Evolutionary conservation across 495 filamentous ascomycete genomes (phyloP).

Genomic region (Oidiodendron maius): DNA sequence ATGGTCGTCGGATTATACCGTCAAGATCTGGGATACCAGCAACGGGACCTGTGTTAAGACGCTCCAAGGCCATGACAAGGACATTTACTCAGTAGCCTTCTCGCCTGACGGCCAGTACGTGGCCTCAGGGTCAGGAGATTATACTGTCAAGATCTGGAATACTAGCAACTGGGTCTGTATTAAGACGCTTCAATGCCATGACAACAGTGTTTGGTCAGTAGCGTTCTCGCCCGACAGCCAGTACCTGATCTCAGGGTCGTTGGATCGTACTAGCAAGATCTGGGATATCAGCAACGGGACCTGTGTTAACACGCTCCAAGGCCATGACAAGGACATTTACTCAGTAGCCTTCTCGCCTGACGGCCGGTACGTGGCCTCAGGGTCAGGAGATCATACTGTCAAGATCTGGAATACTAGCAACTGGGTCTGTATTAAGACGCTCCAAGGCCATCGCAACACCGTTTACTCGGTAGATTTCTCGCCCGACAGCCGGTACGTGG

Average conservation of each 20-base stretch:
- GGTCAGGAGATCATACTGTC: neutral
- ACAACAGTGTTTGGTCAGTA: neutral
- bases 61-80: neutral
- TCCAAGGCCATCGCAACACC: neutral
- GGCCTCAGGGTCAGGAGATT: neutral
- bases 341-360: neutral
- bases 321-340: neutral
- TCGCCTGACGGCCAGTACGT: neutral
- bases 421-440: neutral
- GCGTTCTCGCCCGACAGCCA: neutral
- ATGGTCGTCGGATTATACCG: neutral
- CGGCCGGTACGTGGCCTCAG: neutral
- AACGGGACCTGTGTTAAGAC: neutral
- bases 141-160: neutral
- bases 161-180: neutral
- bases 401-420: neutral
- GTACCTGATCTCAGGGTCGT: neutral
- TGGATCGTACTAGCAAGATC: neutral
- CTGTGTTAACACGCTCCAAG: neutral
- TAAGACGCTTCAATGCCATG: neutral
- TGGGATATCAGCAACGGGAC: neutral
- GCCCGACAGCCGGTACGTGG: conserved; percentile 84
- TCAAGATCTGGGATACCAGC: neutral
- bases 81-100: neutral
- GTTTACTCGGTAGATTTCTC: conserved; percentile 58